Evolutionary conservation across 2,329 filamentous ascomycete genomes (phyloP).

Genomic region (Colletotrichum sublineola): DNA sequence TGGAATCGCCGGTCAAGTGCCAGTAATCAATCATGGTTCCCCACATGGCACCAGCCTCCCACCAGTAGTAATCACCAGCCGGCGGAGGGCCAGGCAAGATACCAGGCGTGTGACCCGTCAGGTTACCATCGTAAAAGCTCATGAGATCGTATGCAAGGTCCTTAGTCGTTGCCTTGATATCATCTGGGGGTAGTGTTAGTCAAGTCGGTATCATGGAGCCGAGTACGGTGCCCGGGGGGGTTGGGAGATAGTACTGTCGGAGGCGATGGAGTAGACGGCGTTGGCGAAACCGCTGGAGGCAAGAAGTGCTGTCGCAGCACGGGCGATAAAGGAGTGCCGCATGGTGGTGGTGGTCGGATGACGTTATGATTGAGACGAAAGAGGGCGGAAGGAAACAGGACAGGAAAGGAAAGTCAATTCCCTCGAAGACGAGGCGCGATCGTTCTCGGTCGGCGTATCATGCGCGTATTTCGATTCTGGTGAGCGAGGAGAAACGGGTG

Average conservation of each 20-base stretch:
- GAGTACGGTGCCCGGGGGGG: neutral
- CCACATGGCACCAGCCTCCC: conserved; percentile 79
- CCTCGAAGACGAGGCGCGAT: conserved; percentile 23
- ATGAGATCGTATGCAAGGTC: conserved; percentile 66
- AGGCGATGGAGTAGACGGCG: conserved; percentile 36
- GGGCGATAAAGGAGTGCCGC: conserved; percentile 26
- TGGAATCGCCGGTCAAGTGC: conserved; percentile 74
- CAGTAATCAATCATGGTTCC: conserved; percentile 78
- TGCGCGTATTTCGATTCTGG: conserved; percentile 12
- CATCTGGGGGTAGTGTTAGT: conserved; percentile 51
- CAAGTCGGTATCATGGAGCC: neutral
- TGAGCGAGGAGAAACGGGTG: conserved; percentile 1
- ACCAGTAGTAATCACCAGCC: conserved; percentile 75
- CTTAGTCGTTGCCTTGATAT: conserved; percentile 60
- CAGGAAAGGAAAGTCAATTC: conserved; percentile 4
- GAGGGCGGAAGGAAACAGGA: conserved; percentile 17
- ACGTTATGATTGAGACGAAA: conserved; percentile 29
- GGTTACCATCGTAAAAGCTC: conserved; percentile 64
- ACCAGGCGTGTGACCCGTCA: conserved; percentile 65
- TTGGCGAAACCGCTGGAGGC: conserved; percentile 19
- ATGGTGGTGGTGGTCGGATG: conserved; percentile 24
- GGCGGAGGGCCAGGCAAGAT: conserved; percentile 69
- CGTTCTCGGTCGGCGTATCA: conserved; percentile 20
- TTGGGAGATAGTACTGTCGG: conserved; percentile 27
- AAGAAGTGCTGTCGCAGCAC: conserved; percentile 31